Percentiles rank a stretch among this genome's conserved stretches.
Conservation (phyloP, 108 stramenopile genomes). For the Seminavis robusta region DNA sequence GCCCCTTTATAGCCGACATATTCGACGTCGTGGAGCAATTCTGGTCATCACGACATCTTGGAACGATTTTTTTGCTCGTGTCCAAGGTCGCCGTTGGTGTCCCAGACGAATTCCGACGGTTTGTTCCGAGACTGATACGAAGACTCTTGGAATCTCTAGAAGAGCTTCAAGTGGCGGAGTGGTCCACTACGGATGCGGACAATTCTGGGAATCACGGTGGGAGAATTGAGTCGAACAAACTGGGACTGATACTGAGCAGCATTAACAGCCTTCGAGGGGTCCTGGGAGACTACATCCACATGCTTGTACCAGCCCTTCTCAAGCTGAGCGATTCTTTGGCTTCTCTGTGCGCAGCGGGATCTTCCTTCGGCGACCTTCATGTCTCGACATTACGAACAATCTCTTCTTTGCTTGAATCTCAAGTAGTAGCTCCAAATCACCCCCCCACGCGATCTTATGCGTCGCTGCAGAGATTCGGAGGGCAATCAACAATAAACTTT, state of each 20-base stretch:
- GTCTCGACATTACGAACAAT: constrained; percentile 61
- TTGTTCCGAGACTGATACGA: constrained; percentile 71
- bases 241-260: constrained; percentile 64
- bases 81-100: constrained; percentile 79
- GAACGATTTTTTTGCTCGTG: constrained; percentile 77
- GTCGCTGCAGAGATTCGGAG: constrained; percentile 17
- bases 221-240: constrained; percentile 38
- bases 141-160: constrained; percentile 65
- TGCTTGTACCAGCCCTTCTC: constrained; percentile 83
- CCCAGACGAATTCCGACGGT: constrained; percentile 80
- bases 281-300: constrained; percentile 74
- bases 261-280: constrained; percentile 59
- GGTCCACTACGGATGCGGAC: constrained; percentile 19
- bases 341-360: constrained; percentile 13
- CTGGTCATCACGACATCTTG: constrained; percentile 87
- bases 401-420: constrained; percentile 51
- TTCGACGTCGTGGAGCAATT: constrained; percentile 87
- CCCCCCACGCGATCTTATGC: constrained; percentile 19
- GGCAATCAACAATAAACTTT: constrained; percentile 34
- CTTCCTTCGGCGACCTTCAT: constrained; percentile 22
- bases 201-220: not conserved
- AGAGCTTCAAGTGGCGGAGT: constrained; percentile 57
- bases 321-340: constrained; percentile 72
- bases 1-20: constrained; percentile 86
- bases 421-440: constrained; percentile 13